These are phyloP conservation scores for Skeletonema costatum DNA, from an alignment of 108 stramenopile genomes.

Conservation along the genomic window DNA sequence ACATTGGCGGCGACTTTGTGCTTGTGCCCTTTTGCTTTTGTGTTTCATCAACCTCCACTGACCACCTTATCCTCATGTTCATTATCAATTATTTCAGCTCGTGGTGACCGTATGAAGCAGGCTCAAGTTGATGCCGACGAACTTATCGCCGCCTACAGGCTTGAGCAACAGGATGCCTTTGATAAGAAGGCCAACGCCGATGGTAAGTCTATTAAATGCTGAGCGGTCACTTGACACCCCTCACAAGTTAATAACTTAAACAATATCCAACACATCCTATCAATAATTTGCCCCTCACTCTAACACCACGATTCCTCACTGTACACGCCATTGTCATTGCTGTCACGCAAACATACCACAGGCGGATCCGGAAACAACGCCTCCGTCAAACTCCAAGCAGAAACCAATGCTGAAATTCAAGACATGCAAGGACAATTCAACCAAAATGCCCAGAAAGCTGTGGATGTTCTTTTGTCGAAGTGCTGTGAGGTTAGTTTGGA, in stretches of 20 bases:
- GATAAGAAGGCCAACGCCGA: conserved; percentile 73
- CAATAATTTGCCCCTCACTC: neutral
- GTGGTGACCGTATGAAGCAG: conserved; percentile 95
- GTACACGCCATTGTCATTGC: conserved; percentile 2
- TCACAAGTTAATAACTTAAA: neutral
- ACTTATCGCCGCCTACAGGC: conserved; percentile 83
- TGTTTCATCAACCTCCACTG: neutral
- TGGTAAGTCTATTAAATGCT: conserved; percentile 32
- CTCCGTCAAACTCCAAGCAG: conserved; percentile 82
- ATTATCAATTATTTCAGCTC: conserved; percentile 49
- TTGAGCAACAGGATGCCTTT: conserved; percentile 91
- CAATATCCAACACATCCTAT: too few species aligned
- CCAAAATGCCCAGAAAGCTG: conserved; percentile 89
- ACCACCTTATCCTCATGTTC: neutral
- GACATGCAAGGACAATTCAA: conserved; percentile 81
- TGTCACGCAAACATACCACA: conserved; percentile 22
- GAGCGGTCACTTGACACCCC: neutral
- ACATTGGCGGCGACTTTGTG: neutral
- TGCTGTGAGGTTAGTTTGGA: conserved; percentile 93
- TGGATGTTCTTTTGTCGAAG: conserved; percentile 89
- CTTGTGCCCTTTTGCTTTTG: neutral
- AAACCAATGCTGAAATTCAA: conserved; percentile 79
- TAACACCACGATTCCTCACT: neutral
- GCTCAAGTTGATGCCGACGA: conserved; percentile 88
- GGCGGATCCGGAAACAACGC: conserved; percentile 78